Percentiles rank a stretch among this genome's conserved stretches.
Evolutionary conservation across 202 grass and related monocot genomes (phyloP).

Genomic region (Carex arenaria): DNA sequence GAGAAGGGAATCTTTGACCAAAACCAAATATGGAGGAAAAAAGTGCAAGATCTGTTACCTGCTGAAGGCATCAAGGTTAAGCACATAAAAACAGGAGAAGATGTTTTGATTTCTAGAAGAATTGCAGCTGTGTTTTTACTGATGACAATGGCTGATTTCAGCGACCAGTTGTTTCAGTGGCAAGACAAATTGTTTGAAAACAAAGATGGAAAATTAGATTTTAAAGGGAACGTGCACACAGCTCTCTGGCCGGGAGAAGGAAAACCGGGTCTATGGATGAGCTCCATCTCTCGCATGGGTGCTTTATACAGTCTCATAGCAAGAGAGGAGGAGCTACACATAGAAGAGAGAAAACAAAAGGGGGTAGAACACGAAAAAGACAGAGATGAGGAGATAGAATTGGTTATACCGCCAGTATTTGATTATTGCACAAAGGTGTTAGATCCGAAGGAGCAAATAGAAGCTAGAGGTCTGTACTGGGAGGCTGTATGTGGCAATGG

Average conservation of each 20-base stretch:
- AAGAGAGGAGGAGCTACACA: constrained; percentile 58
- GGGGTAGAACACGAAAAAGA: background rate
- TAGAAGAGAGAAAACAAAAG: constrained; percentile 24
- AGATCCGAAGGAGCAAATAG: constrained; percentile 38
- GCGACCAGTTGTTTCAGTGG: constrained; percentile 78
- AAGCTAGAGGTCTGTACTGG: constrained; percentile 65
- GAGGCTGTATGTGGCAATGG: constrained; percentile 36
- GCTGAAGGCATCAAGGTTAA: constrained; percentile 47
- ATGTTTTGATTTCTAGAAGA: constrained; percentile 58
- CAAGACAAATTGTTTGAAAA: constrained; percentile 78
- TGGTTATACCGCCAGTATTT: constrained; percentile 62
- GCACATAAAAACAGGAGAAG: constrained; percentile 73
- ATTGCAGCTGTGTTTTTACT: constrained; percentile 53
- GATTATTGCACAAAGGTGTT: constrained; percentile 56
- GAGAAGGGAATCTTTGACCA: constrained; percentile 25
- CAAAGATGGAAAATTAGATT: constrained; percentile 50
- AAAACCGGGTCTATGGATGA: constrained; percentile 72
- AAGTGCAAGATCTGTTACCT: constrained; percentile 55
- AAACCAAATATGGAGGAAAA: constrained; percentile 42
- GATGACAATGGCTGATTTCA: constrained; percentile 86
- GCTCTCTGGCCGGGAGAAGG: constrained; percentile 68
- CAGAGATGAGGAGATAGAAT: constrained; percentile 56
- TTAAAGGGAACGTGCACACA: constrained; percentile 36
- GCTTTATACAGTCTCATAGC: constrained; percentile 58
- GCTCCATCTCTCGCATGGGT: constrained; percentile 60